Evolutionary conservation across 2,329 filamentous ascomycete genomes (phyloP).

Genomic region (Xylaria sp.): DNA sequence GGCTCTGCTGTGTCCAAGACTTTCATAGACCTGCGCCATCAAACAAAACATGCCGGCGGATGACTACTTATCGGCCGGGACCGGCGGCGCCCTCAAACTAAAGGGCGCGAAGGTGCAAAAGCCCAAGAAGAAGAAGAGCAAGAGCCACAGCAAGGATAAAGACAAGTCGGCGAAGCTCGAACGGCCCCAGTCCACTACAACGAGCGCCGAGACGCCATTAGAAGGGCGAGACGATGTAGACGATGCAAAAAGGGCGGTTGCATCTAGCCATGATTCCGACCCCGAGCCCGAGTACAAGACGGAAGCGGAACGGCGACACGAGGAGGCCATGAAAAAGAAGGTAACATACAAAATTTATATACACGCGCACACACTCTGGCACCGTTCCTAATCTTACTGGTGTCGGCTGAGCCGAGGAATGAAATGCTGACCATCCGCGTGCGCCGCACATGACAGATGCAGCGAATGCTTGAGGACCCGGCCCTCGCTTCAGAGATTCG

Average conservation of each 20-base stretch:
- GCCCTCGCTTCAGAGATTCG: slow-evolving; percentile 76
- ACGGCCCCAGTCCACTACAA: slow-evolving; percentile 56
- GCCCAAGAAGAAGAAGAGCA: slow-evolving; percentile 70
- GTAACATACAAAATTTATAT: slow-evolving; percentile 55
- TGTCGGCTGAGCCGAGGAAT: slow-evolving; percentile 7
- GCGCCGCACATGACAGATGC: slow-evolving; percentile 65
- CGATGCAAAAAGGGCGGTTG: slow-evolving; percentile 49
- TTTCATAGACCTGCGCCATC: background rate
- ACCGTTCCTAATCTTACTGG: background rate
- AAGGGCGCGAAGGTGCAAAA: slow-evolving; percentile 78
- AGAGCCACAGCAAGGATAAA: slow-evolving; percentile 59
- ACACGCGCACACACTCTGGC: background rate
- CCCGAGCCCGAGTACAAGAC: slow-evolving; percentile 70
- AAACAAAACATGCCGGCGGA: slow-evolving; percentile 76
- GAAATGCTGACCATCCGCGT: slow-evolving; percentile 30
- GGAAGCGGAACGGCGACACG: slow-evolving; percentile 82
- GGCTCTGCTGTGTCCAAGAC: slow-evolving; percentile 14
- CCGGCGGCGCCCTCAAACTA: slow-evolving; percentile 82
- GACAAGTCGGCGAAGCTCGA: slow-evolving; percentile 55
- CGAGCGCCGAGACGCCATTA: slow-evolving; percentile 49
- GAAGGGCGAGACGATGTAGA: slow-evolving; percentile 38
- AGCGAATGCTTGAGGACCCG: slow-evolving; percentile 76
- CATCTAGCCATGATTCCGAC: slow-evolving; percentile 45
- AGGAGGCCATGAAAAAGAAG: slow-evolving; percentile 83
- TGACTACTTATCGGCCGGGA: slow-evolving; percentile 75